Base-by-base conservation (phyloP, 345 rosid genomes). In the Ricinus communis region DNA sequence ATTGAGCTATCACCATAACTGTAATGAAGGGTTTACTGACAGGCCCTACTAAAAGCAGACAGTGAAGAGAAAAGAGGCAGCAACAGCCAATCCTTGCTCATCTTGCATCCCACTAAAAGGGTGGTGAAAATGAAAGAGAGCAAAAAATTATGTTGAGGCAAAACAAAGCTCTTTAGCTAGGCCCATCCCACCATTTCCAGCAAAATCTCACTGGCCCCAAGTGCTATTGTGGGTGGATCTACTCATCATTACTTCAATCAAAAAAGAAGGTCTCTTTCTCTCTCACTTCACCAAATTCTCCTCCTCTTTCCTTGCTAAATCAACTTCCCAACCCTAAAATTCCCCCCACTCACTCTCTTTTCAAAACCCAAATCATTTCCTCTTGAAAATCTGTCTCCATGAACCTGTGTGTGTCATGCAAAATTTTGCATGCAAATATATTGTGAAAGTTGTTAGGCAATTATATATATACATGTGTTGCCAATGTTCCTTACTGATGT, bases 331-430 rank as follows among this genome's bases (percentile, higher is more conserved):
- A 74, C 74, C 78, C 72, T 81, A 43, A 56, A 73, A 68, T 64
- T 58, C 30, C 65, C 52, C 71, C 41, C 55, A 24, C 25, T 6
- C 27, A 33, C 63, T 49, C 61, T 72, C 76, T 81, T 81, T 71
- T 72, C 71, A 78, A 83, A 84, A 82, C 14, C 84, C 73, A 81
- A 81, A 88, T 91, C 90, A 91, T 91, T 87, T 79, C 70, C 78
- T 24, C 61, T 38, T 66, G 97, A 91, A 87, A 79, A 79, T 88
- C 89, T 91, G 97, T 91, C 97, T 76, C 86, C 78, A 65, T 70
- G 49, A 75, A 59, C 76, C 15, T 68, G 68, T 81, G 64, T 68
- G 68, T 81, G 64, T 67, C 64, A 64, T 74, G 62, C 83, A 81
- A 27, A 11, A 16, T n/a, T 21, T 40, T 27, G 7, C 63, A 59